Evolutionary conservation across 257 asterid species (phyloP).

Genomic region (Pogostemon cablin): DNA sequence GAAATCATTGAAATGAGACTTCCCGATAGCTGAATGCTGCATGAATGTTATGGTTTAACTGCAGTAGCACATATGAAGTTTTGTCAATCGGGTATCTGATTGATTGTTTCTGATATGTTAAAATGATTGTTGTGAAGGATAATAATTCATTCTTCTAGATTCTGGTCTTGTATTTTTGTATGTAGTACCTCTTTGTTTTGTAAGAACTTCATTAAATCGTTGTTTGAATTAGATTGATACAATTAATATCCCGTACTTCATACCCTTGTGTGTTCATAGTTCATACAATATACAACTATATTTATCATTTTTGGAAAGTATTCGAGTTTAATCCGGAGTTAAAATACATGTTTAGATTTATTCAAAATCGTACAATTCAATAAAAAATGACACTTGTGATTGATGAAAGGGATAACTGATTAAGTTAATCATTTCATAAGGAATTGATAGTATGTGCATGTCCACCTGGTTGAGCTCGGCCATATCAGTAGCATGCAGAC

Average conservation of each 20-base stretch:
- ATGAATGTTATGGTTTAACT: background rate
- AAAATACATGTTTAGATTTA: too few relatives aligned
- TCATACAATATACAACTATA: background rate
- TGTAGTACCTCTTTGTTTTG: background rate
- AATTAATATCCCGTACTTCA: background rate
- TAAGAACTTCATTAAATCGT: background rate
- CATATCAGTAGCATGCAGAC: too few relatives aligned
- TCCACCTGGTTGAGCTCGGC: too few relatives aligned
- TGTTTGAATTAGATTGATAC: background rate
- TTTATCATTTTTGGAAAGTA: background rate
- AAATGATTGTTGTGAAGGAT: too few relatives aligned
- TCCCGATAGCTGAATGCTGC: slow-evolving; percentile 55
- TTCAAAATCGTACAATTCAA: too few relatives aligned
- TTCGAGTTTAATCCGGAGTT: background rate
- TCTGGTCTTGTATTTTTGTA: background rate
- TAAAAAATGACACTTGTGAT: too few relatives aligned
- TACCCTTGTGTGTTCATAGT: background rate
- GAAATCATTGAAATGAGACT: slow-evolving; percentile 71
- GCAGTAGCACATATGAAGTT: background rate
- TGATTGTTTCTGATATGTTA: too few relatives aligned
- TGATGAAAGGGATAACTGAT: too few relatives aligned
- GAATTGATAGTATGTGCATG: too few relatives aligned
- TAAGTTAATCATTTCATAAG: too few relatives aligned
- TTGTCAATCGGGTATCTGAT: too few relatives aligned
- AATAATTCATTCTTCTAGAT: background rate